These are phyloP conservation scores for Heteromeles arbutifolia DNA, from an alignment of 306 rosid genomes.

Conservation along the genomic window DNA sequence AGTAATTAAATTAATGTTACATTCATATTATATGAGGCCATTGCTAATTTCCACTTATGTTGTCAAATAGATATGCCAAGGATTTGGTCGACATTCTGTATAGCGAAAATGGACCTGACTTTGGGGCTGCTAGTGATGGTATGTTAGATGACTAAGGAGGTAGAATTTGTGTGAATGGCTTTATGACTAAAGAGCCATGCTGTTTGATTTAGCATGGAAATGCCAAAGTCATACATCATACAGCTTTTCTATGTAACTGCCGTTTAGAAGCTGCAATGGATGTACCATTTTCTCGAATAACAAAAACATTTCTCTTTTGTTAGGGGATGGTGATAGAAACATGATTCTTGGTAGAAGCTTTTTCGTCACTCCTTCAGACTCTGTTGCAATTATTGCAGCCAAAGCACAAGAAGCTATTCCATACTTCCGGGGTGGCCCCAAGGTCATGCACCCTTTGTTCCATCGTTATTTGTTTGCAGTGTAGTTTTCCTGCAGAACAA, in stretches of 20 bases:
- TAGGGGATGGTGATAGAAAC: conserved; percentile 99
- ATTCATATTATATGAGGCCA: conserved; percentile 6
- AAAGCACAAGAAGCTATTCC: conserved; percentile 89
- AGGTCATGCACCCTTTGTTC: conserved; percentile 32
- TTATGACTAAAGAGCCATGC: neutral
- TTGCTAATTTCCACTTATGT: conserved; percentile 17
- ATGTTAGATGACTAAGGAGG: conserved; percentile 16
- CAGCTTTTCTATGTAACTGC: neutral
- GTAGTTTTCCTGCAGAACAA: neutral
- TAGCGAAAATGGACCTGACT: conserved; percentile 79
- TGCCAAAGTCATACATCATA: neutral
- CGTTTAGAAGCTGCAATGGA: neutral
- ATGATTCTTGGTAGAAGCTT: conserved; percentile 85
- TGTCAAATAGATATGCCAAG: conserved; percentile 75
- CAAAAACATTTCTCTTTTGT: conserved; percentile 6
- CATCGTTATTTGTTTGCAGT: neutral
- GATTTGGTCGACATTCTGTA: conserved; percentile 78
- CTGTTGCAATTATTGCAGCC: conserved; percentile 94
- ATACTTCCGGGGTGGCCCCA: conserved; percentile 61
- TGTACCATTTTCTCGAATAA: neutral
- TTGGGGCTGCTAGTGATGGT: conserved; percentile 99
- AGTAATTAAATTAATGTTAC: conserved; percentile 1
- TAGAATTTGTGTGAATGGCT: neutral
- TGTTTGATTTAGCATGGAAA: neutral
- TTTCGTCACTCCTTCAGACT: conserved; percentile 97